Percentiles rank a stretch among this genome's conserved stretches.
These are phyloP conservation scores for Melanomma pulvis-pyrius DNA, from an alignment of 495 filamentous ascomycete species.

Conservation along the genomic window DNA sequence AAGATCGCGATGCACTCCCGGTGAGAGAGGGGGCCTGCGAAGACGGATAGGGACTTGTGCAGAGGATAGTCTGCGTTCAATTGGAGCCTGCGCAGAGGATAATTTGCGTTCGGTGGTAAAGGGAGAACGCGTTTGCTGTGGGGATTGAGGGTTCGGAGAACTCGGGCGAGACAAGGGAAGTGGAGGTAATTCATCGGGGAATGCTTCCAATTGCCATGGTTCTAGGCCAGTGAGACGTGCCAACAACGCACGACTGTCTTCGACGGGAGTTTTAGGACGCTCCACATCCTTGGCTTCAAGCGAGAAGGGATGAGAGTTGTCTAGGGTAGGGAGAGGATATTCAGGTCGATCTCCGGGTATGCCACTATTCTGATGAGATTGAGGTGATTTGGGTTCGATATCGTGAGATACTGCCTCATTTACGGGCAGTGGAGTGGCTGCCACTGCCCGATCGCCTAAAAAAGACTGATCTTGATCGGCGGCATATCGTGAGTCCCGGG, in stretches of 20 bases:
- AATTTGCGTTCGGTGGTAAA: constrained; percentile 18
- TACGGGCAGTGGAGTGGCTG: constrained; percentile 43
- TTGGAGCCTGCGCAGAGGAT: constrained; percentile 43
- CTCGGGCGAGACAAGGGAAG: constrained; percentile 18
- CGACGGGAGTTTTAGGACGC: constrained; percentile 29
- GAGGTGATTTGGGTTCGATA: constrained; percentile 9
- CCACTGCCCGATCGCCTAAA: constrained; percentile 51
- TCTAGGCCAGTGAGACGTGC: constrained; percentile 28
- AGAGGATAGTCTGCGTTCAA: constrained; percentile 34
- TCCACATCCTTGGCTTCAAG: constrained; percentile 1
- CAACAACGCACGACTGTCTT: constrained; percentile 33
- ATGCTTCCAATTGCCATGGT: constrained; percentile 26
- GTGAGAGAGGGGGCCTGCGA: constrained; percentile 35
- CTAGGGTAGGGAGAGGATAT: constrained; percentile 32
- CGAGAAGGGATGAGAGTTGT: constrained; percentile 27
- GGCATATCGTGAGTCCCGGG: constrained; percentile 13
- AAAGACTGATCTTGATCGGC: constrained; percentile 45
- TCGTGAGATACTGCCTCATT: constrained; percentile 29
- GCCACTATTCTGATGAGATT: constrained; percentile 10
- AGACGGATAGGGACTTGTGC: constrained; percentile 46
- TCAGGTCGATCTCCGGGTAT: constrained; percentile 36
- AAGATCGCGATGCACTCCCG: constrained; percentile 26
- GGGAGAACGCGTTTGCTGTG: constrained; percentile 20
- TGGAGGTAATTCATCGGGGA: constrained; percentile 29
- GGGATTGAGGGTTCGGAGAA: constrained; percentile 19